Evolutionary conservation across 2,329 filamentous ascomycete species (phyloP), one percentile per base, ranked within the genome.

Genomic region (Akanthomyces uredinophilus): DNA sequence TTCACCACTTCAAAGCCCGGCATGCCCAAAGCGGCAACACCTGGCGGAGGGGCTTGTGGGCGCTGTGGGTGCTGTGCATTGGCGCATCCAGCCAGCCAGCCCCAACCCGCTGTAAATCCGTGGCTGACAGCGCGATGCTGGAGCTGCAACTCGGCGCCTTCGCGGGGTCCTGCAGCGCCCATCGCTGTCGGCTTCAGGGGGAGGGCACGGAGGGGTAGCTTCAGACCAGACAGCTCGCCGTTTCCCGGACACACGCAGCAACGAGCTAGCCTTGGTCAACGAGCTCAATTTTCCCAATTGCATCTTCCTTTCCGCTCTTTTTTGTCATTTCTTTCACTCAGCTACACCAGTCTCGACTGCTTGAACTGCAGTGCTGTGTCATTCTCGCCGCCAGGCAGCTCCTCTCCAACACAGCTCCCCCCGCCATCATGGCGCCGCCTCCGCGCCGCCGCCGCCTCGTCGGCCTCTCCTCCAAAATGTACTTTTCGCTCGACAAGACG

Each of bases 401-500:
- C 13, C 5, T 20, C 35, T 2, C 2, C 51, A 41, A 27, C 35
- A 20, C 52, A 43, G 6, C 37, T 41, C 22, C 37, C 29, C 18
- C 66, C n/a, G n/a, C 54, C 53, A 51, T 56, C 56, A 64, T 52
- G 37, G 70, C 69, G 68, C 32, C 68, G 51, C 56, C 72, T 32
- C 71, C 74, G 61, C 35, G 65, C 69, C 81, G 78, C 52, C 84
- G 84, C 69, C 86, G 86, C 69, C 79, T 92, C 64, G 80, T 92
- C 64, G 89, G 89, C 72, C 86, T 91, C 66, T 89, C 86, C 52
- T 85, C 89, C 44, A 92, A 92, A 70, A 90, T 92, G 85, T 92
- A 93, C 81, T 93, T 93, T 76, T 84, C 87, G 64, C 82, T 87
- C 10, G 75, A 82, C 13, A 80, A 81, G 64, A 92, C 89, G 1